phyloP scores from a whole-genome alignment of 192 early-diverging fungal genomes.

The Phycomyces blakesleeanus region DNA sequence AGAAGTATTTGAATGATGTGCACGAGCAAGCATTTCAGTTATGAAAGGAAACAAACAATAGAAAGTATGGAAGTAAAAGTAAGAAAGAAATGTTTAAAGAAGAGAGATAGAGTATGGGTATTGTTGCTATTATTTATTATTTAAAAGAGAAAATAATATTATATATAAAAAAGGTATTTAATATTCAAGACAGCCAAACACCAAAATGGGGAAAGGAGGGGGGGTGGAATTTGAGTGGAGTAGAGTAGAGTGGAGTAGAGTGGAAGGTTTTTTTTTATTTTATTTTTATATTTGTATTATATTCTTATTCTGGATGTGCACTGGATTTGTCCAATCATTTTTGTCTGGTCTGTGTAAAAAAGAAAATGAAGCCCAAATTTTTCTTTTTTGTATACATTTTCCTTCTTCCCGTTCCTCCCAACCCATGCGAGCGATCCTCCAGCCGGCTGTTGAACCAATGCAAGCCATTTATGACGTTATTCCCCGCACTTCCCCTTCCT shows the following conservation, averaged over 20 bases:
- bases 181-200: no score
- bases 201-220: no score
- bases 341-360: not conserved
- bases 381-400: no score
- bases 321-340: not conserved
- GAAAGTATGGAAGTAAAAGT: no score
- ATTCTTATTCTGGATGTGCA: not conserved
- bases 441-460: not conserved
- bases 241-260: no score
- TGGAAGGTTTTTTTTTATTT: not conserved
- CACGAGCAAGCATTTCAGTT: not conserved
- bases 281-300: no score
- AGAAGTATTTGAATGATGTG: not conserved
- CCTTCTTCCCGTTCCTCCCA: not conserved
- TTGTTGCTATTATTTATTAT: no score
- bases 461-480: not conserved
- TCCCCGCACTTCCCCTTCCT: not conserved
- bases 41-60: no score
- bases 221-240: no score
- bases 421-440: constrained; percentile 4
- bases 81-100: not conserved
- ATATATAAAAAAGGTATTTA: no score
- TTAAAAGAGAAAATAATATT: no score
- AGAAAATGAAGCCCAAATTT: not conserved
- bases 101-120: not conserved